Evolutionary conservation across 2,329 filamentous ascomycete genomes (phyloP).

Genomic region (Pseudogymnoascus sp.): DNA sequence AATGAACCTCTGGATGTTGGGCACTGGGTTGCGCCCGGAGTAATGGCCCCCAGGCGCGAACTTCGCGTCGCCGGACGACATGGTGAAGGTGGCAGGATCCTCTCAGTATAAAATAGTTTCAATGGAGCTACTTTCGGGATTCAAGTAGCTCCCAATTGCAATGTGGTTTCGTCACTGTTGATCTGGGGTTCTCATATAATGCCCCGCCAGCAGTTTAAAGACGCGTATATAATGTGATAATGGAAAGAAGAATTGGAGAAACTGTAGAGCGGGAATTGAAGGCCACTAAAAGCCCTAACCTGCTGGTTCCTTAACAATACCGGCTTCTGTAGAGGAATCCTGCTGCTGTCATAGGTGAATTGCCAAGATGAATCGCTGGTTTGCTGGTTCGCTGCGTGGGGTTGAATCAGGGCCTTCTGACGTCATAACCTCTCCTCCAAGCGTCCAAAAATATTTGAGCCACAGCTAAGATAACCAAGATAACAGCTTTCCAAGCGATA

Average conservation of each 20-base stretch:
- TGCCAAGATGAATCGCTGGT: not conserved
- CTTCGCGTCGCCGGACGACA: conserved; percentile 18
- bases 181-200: not conserved
- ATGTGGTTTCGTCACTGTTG: not conserved
- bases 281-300: not conserved
- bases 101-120: not conserved
- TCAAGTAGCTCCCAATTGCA: not conserved
- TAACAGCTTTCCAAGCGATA: not conserved
- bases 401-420: not conserved
- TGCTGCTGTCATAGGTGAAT: conserved; percentile 1
- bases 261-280: not conserved
- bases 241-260: not conserved
- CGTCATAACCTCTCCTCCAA: not conserved
- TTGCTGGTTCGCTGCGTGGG: not conserved
- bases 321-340: not conserved
- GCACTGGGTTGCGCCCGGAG: conserved; percentile 74
- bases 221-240: not conserved
- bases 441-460: not conserved
- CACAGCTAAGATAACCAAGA: not conserved
- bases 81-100: conserved; percentile 9
- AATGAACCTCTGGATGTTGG: conserved; percentile 79
- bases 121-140: conserved; percentile 1
- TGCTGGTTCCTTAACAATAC: not conserved
- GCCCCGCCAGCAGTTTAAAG: not conserved
- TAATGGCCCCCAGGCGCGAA: conserved; percentile 57